phyloP scores from a whole-genome alignment of 176 grass and related monocot species.

The Neostapfia colusana region DNA sequence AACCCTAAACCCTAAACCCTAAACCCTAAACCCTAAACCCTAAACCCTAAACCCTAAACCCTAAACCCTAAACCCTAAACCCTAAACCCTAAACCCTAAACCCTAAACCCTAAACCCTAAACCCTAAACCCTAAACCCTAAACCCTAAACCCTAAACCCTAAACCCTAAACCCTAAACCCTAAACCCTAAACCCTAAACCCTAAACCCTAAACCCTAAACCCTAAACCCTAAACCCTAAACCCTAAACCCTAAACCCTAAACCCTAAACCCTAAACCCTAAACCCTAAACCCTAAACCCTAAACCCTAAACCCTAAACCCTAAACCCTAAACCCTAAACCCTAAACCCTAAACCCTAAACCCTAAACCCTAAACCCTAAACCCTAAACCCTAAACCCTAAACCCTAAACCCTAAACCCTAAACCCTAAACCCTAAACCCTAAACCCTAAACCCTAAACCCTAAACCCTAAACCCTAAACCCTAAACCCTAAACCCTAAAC shows the following conservation, averaged over 20 bases:
- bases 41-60: conserved; percentile 44
- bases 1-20: conserved; percentile 6
- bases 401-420: conserved; percentile 28
- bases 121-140: conserved; percentile 40
- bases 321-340: conserved; percentile 33
- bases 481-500: conserved; percentile 24
- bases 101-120: conserved; percentile 30
- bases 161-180: conserved; percentile 23
- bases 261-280: conserved; percentile 34
- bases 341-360: neutral
- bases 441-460: conserved; percentile 27
- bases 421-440: conserved; percentile 31
- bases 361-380: conserved; percentile 41
- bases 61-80: conserved; percentile 36
- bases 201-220: conserved; percentile 30
- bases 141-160: conserved; percentile 40
- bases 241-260: conserved; percentile 28
- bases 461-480: conserved; percentile 32
- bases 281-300: conserved; percentile 3
- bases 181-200: conserved; percentile 27
- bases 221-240: conserved; percentile 30
- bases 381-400: conserved; percentile 29
- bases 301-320: conserved; percentile 44
- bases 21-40: conserved; percentile 28
- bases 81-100: conserved; percentile 34